These are phyloP conservation scores for Venturia aucupariae DNA, from an alignment of 2,329 filamentous ascomycete species.

Conservation along the genomic window DNA sequence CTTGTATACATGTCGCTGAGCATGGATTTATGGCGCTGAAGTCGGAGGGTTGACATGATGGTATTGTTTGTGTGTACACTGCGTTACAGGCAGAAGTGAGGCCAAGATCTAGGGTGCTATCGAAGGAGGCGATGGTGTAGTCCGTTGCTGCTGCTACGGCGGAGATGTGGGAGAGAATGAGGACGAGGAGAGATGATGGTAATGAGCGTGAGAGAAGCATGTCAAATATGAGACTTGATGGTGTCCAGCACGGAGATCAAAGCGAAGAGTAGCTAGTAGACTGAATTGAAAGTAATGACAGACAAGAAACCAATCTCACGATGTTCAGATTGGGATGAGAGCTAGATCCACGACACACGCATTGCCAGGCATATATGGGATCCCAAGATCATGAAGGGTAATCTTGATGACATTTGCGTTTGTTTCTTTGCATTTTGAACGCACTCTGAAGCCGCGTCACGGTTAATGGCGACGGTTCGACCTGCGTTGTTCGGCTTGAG, in stretches of 20 bases:
- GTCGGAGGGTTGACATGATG: conserved; percentile 5
- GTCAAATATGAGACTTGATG: neutral
- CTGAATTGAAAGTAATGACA: neutral
- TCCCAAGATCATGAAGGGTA: neutral
- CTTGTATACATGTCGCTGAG: conserved; percentile 2
- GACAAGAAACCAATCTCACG: neutral
- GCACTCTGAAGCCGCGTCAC: neutral
- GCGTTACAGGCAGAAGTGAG: neutral
- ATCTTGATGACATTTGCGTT: neutral
- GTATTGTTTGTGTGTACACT: neutral
- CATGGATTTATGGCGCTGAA: conserved; percentile 10
- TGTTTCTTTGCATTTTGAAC: neutral
- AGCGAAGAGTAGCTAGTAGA: no score
- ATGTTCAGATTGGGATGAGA: neutral
- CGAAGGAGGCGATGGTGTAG: conserved; percentile 8
- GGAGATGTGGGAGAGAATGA: neutral
- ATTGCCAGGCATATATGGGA: conserved; percentile 1
- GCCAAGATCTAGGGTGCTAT: neutral
- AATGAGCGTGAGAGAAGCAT: conserved; percentile 1
- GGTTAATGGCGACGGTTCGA: neutral
- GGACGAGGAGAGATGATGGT: conserved; percentile 1
- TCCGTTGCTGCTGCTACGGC: neutral
- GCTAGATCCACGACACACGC: neutral
- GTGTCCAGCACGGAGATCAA: neutral
- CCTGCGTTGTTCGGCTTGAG: neutral